Conservation (phyloP, 2,329 filamentous ascomycete genomes). For the Aspergillus vadensis region DNA sequence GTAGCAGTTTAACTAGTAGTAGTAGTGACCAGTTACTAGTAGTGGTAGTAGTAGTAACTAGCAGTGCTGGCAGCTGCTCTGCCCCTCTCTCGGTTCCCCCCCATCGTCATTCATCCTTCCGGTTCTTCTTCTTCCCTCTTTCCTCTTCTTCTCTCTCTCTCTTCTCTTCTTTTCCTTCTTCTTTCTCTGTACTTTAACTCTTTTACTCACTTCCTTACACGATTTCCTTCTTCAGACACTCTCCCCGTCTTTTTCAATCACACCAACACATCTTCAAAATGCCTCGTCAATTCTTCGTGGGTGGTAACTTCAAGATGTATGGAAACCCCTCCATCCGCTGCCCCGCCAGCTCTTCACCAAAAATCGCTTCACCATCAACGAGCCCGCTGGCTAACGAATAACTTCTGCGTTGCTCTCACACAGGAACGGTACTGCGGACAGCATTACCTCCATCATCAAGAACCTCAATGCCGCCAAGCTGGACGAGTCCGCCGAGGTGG, state of each 20-base stretch:
- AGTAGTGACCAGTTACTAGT: too few species aligned
- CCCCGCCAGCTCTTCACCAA: conserved; percentile 18
- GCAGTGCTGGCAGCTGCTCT: conserved; percentile 1
- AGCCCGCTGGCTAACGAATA: conserved; percentile 13
- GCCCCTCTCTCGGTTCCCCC: conserved; percentile 9
- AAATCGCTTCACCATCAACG: not conserved
- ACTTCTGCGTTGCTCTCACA: conserved; percentile 30
- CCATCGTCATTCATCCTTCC: conserved; percentile 15
- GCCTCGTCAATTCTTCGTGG: conserved; percentile 95
- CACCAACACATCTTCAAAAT: conserved; percentile 59
- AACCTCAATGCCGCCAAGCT: conserved; percentile 85
- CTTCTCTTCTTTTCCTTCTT: conserved; percentile 3
- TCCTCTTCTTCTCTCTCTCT: conserved; percentile 17
- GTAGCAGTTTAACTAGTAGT: too few species aligned
- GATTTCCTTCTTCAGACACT: conserved; percentile 8
- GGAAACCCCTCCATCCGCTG: conserved; percentile 36
- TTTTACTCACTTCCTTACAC: conserved; percentile 1
- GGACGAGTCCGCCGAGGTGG: conserved; percentile 70
- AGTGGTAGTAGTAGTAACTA: too few species aligned
- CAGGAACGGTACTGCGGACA: conserved; percentile 91
- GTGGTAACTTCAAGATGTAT: conserved; percentile 99
- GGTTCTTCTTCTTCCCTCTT: conserved; percentile 16
- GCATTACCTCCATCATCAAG: conserved; percentile 86
- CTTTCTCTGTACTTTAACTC: conserved; percentile 11
- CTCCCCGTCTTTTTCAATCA: conserved; percentile 14